Base-by-base conservation (phyloP, 495 filamentous ascomycete species). In the Lindgomyces ingoldianus region DNA sequence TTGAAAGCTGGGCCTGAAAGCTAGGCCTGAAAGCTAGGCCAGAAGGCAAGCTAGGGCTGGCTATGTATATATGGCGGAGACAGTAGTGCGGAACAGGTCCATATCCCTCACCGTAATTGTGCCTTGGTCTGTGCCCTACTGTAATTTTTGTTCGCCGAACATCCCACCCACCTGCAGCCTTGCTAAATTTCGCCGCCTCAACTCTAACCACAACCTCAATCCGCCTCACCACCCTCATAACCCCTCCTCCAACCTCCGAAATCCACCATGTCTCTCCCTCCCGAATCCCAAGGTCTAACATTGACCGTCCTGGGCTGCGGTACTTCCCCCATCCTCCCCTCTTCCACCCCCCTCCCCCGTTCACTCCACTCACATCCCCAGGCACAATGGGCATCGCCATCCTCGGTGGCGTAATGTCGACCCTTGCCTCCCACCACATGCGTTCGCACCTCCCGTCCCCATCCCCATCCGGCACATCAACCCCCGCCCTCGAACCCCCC, bases 321-420 rank as follows among this genome's bases (percentile, higher is more conserved):
- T 89, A 80, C 68, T 79, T 79, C 62, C 26, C 42, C 26, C 39
- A 22, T 9, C 26, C 48, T 24, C 58, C 21, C 39, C 21, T 2
- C 62, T 25, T 22, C 19, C 39, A 27, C 55, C 52, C 16, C 57
- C 36, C 44, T 53, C 62, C 19, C 33, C 49, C 14, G 59, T 44
- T 14, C 53, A 41, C 53, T 29, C 60, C 44, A 33, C 56, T 47
- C 52, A 60, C 54, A 25, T 39, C 42, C 14, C 26, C 25, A 78
- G 90, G 91, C 54, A 93, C 89, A 21, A 87, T 95, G 83, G 91
- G 91, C 48, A 88, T 90, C 46, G 89, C 91, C 36, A 91, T 95
- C 67, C 83, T 94, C 50, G 89, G 86, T 4, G 91, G 91, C 48
- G 90, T 95, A 67, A 84, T 93, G 51, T 74, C 81, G 55, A 87